Evolutionary conservation across 2,329 filamentous ascomycete genomes (phyloP).

Genomic region (Pyricularia grisea): DNA sequence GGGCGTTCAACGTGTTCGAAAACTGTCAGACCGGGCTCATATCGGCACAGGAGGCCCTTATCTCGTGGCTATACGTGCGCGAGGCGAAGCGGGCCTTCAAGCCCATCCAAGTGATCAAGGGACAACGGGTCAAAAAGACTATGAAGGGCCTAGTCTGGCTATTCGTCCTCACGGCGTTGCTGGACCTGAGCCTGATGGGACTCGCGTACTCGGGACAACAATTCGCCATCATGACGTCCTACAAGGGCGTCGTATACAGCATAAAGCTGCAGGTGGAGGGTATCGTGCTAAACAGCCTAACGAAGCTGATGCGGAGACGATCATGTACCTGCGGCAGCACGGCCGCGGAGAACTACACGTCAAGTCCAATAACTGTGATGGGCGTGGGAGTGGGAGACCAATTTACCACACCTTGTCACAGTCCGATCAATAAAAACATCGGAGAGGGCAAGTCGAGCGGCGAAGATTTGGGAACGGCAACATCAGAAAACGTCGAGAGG

Average conservation of each 20-base stretch:
- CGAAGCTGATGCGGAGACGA: slow-evolving; percentile 2
- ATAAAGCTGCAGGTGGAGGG: slow-evolving; percentile 7
- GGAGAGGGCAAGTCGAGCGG: not conserved
- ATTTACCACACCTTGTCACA: not conserved
- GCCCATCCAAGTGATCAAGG: not conserved
- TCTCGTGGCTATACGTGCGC: slow-evolving; percentile 35
- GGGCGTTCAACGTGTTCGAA: slow-evolving; percentile 30
- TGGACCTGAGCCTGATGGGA: slow-evolving; percentile 12
- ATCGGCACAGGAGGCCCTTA: slow-evolving; percentile 14
- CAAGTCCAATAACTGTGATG: not conserved
- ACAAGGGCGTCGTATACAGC: slow-evolving; percentile 7
- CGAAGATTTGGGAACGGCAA: no score
- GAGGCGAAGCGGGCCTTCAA: slow-evolving; percentile 31
- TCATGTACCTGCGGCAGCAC: not conserved
- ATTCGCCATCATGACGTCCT: slow-evolving; percentile 4
- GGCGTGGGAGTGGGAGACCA: not conserved
- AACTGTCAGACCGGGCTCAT: slow-evolving; percentile 4
- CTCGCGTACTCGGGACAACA: slow-evolving; percentile 4
- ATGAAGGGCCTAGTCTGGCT: not conserved
- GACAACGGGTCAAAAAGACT: not conserved
- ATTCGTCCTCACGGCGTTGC: slow-evolving; percentile 20
- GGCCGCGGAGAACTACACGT: not conserved
- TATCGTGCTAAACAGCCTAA: slow-evolving; percentile 6
- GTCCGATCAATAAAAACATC: not conserved
- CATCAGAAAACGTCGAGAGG: not conserved